phyloP scores from a whole-genome alignment of 2,329 filamentous ascomycete species.

The Verticillium dahliae region DNA sequence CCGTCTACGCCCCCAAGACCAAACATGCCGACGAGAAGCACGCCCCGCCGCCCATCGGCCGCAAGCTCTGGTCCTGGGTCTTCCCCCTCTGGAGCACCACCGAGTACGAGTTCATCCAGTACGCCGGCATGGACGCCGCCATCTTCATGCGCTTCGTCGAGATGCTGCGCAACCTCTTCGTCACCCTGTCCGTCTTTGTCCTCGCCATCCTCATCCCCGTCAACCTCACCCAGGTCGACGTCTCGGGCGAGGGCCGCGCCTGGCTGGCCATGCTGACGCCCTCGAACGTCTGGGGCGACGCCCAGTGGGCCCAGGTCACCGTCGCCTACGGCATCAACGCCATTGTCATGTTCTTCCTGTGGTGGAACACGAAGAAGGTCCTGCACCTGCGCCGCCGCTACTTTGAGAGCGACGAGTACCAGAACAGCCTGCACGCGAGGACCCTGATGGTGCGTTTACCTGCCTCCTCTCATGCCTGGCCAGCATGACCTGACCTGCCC shows the following conservation, averaged over 20 bases:
- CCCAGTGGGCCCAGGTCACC: constrained; percentile 54
- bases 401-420: constrained; percentile 82
- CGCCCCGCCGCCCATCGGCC: constrained; percentile 78
- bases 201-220: constrained; percentile 75
- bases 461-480: background rate
- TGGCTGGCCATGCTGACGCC: constrained; percentile 58
- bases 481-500: background rate
- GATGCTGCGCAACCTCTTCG: constrained; percentile 91
- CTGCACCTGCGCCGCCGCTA: constrained; percentile 66
- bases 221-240: constrained; percentile 53
- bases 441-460: constrained; percentile 51
- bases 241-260: constrained; percentile 19
- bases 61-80: constrained; percentile 84
- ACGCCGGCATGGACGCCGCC: constrained; percentile 84
- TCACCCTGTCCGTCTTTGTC: constrained; percentile 64
- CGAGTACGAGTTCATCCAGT: constrained; percentile 71
- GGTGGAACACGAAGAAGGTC: constrained; percentile 81
- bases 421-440: constrained; percentile 74
- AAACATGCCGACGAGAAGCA: constrained; percentile 90
- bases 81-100: constrained; percentile 69
- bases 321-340: constrained; percentile 62
- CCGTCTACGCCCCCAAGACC: constrained; percentile 90
- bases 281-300: constrained; percentile 40
- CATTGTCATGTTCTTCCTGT: constrained; percentile 75
- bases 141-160: constrained; percentile 81